Evolutionary conservation across 2,329 filamentous ascomycete genomes (phyloP), one percentile per base, ranked within the genome.

Genomic region (Aurifilum marmelostoma): DNA sequence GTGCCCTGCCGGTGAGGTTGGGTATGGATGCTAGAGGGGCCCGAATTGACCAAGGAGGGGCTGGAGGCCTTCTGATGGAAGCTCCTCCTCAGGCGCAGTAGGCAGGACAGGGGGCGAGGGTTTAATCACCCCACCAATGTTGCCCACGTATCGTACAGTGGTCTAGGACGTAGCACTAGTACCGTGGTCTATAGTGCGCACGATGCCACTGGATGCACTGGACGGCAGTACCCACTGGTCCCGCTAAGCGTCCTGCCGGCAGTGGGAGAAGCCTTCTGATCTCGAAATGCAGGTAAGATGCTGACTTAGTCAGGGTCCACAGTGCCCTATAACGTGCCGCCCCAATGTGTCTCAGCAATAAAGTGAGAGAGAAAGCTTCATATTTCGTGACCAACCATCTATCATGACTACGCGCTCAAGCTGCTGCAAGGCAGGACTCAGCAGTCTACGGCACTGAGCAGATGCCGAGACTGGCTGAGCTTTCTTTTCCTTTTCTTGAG

Each of bases 171-270:
- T 2, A 47, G 43, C 43, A 47, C 43, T 47, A 58, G 27, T 34
- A 21, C 27, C 29, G 29, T 16, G 16, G 54, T 32, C 21, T 58
- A 32, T 34, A 34, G 34, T 34, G 8, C 8, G 54, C 34, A 34
- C 50, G 24, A 54, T 27, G 43, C n/a, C 1, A 34, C 21, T 47
- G 21, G 21, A 47, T 47, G 43, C 21, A 11, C 43, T 47, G 6
- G 27, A 59, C 16, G 11, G 29, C 29, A 24, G 56, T 21, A 37
- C 56, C 56, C 56, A 59, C 32, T 59, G 56, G 29, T 37, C 56
- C 56, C 56, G 32, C 56, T 11, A 37, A 47, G 43, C 3, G 12
- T 47, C 12, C 61, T 63, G 61, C 61, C 61, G 61, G 61, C 56
- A 59, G 56, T 59, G 56, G 61, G 11, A 62, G 39, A 11, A 29